phyloP scores from a whole-genome alignment of 768 basidiomycete genomes.

The Mycena floridula region DNA sequence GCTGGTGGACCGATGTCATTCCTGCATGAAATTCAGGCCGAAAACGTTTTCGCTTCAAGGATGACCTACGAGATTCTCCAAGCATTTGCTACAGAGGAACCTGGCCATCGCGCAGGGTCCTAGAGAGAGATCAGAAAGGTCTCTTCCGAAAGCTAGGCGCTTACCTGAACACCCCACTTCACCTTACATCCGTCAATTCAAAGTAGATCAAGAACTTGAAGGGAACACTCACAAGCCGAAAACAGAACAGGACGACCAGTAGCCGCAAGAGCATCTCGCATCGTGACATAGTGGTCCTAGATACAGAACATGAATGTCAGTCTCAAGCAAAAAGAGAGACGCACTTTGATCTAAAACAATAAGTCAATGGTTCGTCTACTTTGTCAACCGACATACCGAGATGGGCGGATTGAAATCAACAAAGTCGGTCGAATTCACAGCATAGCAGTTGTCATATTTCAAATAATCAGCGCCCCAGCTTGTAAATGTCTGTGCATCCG shows the following conservation, averaged over 20 bases:
- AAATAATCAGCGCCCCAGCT: slow-evolving; percentile 45
- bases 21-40: slow-evolving; percentile 13
- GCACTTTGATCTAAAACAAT: slow-evolving; percentile 28
- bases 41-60: background rate
- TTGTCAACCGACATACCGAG: slow-evolving; percentile 24
- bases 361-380: no score
- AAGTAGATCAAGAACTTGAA: slow-evolving; percentile 23
- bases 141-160: no score
- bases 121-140: background rate
- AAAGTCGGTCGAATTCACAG: slow-evolving; percentile 38
- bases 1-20: slow-evolving; percentile 43
- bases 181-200: no score
- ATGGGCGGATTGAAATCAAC: slow-evolving; percentile 40
- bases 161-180: no score
- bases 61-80: slow-evolving; percentile 42
- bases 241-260: slow-evolving; percentile 43
- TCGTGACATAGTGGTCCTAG: slow-evolving; percentile 35
- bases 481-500: slow-evolving; percentile 41
- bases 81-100: slow-evolving; percentile 38
- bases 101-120: slow-evolving; percentile 47
- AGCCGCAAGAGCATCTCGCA: slow-evolving; percentile 39
- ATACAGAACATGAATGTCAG: slow-evolving; percentile 1
- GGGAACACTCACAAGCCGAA: slow-evolving; percentile 47
- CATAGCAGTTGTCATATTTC: slow-evolving; percentile 47
- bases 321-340: background rate